Base-by-base conservation (phyloP, 2,329 filamentous ascomycete genomes). In the Arthroderma uncinatum region DNA sequence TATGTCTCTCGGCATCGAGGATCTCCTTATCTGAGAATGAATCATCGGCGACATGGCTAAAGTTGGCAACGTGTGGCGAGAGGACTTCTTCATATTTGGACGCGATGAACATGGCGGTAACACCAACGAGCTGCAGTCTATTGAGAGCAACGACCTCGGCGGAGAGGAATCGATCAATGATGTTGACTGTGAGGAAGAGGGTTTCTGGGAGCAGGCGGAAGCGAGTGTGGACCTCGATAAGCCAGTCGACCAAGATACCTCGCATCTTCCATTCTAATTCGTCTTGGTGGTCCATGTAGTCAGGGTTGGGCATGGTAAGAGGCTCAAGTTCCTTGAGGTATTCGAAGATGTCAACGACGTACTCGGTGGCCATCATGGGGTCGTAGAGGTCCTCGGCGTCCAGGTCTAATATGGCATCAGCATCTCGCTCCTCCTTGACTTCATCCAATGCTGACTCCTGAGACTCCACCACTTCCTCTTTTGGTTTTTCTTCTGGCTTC, bases 261-360 rank as follows among this genome's bases (percentile, higher is more conserved):
- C 93, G 89, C 93, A 97, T 97, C 2, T 91, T 95, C 93, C 93
- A 98, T 70, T 95, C 89, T 58, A 98, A 92, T 71, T 97, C 92
- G 14, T 86, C 85, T 71, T 98, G 93, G 63, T 87, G 84, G 60
- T 95, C 89, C 91, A 98, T 98, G 78, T 98, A 98, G 70, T 93
- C 83, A 2, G 89, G 79, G 67, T 93, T 91, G 1, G 93, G 93
- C 48, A 91, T 79, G 4, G 62, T 63, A 67, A 78, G 67, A 74
- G 90, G 87, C 83, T 98, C 93, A 54, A 95, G 83, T 59, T 87
- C 79, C 55, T 82, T 83, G 86, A 97, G 89, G 74, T 97, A 95
- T 23, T 82, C 79, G 66, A 97, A 96, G 64, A 98, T 97, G 66
- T 98, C 93, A 14, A 95, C 89, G 52, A 87, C 86, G 66, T 98